Evolutionary conservation across 2,329 filamentous ascomycete genomes (phyloP).

Genomic region (Fonsecaea monophora): DNA sequence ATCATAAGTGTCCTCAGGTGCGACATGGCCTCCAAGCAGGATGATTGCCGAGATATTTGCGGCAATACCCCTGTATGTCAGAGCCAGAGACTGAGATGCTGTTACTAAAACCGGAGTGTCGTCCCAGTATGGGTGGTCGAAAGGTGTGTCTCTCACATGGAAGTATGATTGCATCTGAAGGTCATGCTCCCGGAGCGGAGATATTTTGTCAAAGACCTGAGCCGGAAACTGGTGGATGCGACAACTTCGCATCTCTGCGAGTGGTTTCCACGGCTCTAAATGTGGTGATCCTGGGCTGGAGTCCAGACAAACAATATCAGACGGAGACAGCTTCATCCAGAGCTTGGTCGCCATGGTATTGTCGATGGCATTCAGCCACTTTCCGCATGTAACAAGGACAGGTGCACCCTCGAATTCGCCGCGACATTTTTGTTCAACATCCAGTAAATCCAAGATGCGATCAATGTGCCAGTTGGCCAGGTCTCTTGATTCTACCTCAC

Average conservation of each 20-base stretch:
- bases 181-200: constrained; percentile 57
- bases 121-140: constrained; percentile 52
- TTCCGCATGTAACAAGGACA: constrained; percentile 64
- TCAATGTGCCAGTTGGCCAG: constrained; percentile 63
- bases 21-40: constrained; percentile 56
- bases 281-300: constrained; percentile 55
- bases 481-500: constrained; percentile 60
- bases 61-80: constrained; percentile 53
- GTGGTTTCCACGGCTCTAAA: constrained; percentile 50
- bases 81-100: constrained; percentile 22
- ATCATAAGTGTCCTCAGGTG: constrained; percentile 56
- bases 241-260: constrained; percentile 47
- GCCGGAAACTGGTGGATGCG: constrained; percentile 54
- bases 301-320: constrained; percentile 62
- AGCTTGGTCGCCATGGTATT: constrained; percentile 58
- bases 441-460: constrained; percentile 60
- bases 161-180: constrained; percentile 70
- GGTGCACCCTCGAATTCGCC: constrained; percentile 53
- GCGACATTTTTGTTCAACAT: constrained; percentile 54
- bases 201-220: constrained; percentile 54
- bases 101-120: constrained; percentile 53
- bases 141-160: constrained; percentile 51
- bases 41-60: constrained; percentile 60
- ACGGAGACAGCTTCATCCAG: constrained; percentile 54
- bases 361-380: constrained; percentile 62